Base-by-base conservation (phyloP, 768 basidiomycete genomes). In the Pisolithus tinctorius region DNA sequence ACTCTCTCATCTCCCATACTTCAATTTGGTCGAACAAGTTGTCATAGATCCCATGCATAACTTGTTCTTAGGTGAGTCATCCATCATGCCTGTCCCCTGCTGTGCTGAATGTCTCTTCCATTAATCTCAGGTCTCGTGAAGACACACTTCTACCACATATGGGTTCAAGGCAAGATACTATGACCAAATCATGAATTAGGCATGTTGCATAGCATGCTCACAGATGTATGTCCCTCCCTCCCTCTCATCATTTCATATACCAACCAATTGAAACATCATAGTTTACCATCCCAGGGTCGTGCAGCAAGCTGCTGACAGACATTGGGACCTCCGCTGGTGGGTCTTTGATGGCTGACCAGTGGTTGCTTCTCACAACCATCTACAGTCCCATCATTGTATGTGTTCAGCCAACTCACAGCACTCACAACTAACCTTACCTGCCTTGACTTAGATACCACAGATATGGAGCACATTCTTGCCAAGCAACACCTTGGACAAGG, bases 311-410 rank as follows among this genome's bases (percentile, higher is more conserved):
- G 2, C 68, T 64, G 1, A 59, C 52, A 1, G 38, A 64, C 1
- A 61, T 67, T 8, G 64, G 67, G 10, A 62, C 59, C 49, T 69
- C 70, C 2, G 62, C 67, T 0, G 67, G 70, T 29, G 67, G 69
- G 4, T 68, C 63, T 3, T 53, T 70, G 1, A 69, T 63, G 4
- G 70, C 68, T 0, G 70, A 71, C 47, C 63, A 69, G 39, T 67
- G 69, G 72, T 53, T 63, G 0, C 36, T 68, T 10, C 53, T 68
- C 2, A 59, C 60, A 0, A 66, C 60, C 0, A 55, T 69, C 16
- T 56, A 67, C 25, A 63, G 61, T 0, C 69, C 70, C 0, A 49
- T 70, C 1, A 53, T 58, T 0, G 68, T 69, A 52, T 34, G 64
- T 58, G 39, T 34, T 16, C 31, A 13, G 37, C 6, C 25, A 20